phyloP scores from a whole-genome alignment of 495 filamentous ascomycete species.

The Daldinia decipiens region DNA sequence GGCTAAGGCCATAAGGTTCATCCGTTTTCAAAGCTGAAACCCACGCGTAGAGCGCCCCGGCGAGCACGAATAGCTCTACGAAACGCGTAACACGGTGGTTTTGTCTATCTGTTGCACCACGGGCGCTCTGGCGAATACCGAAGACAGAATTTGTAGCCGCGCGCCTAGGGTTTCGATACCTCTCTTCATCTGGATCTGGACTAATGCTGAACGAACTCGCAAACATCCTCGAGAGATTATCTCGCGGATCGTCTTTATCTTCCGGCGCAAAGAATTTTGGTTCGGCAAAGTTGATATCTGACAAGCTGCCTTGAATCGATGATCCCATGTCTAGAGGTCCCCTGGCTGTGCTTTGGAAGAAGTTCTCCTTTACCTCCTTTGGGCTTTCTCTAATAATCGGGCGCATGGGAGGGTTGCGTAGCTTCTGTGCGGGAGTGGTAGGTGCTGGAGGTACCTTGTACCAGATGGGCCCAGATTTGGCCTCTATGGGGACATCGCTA shows the following conservation, averaged over 20 bases:
- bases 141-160: slow-evolving; percentile 14
- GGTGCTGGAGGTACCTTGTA: slow-evolving; percentile 73
- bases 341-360: slow-evolving; percentile 49
- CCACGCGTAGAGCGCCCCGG: slow-evolving; percentile 37
- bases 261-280: slow-evolving; percentile 46
- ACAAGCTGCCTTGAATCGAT: slow-evolving; percentile 16
- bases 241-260: slow-evolving; percentile 46
- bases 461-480: slow-evolving; percentile 60
- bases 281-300: slow-evolving; percentile 40
- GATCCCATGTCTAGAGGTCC: slow-evolving; percentile 34
- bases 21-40: slow-evolving; percentile 35
- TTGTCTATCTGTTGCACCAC: slow-evolving; percentile 3
- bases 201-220: slow-evolving; percentile 48
- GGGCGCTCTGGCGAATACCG: background rate
- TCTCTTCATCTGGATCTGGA: slow-evolving; percentile 40
- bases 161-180: background rate
- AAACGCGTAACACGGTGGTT: slow-evolving; percentile 26
- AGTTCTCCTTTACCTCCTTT: slow-evolving; percentile 56
- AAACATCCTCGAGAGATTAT: slow-evolving; percentile 48
- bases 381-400: slow-evolving; percentile 58
- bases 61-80: slow-evolving; percentile 39
- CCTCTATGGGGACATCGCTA: slow-evolving; percentile 60
- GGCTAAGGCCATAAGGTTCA: slow-evolving; percentile 41
- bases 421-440: slow-evolving; percentile 67
- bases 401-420: slow-evolving; percentile 68